Evolutionary conservation across 305 asterid genomes (phyloP), one percentile per base, ranked within the genome.

Genomic region (Lippia alba): DNA sequence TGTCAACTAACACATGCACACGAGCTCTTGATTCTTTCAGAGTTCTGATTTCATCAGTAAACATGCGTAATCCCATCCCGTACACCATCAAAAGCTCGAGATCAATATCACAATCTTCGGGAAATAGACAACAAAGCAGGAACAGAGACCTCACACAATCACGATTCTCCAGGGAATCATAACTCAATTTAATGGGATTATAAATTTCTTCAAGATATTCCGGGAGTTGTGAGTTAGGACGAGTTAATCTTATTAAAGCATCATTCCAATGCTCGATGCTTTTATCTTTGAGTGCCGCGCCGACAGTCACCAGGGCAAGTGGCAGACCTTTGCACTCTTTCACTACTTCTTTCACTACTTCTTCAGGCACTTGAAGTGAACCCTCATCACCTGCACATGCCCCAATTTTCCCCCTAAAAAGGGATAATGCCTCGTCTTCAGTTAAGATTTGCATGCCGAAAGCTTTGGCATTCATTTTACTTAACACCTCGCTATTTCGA

Each of bases 271-370:
- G 8, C 1, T 6, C 5, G 12, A 12, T 12, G 17, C 16, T 12
- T 48, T 6, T 48, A 48, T 12, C n/a, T n/a, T n/a, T n/a, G n/a
- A n/a, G n/a, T n/a, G n/a, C n/a, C n/a, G n/a, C n/a, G n/a, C n/a
- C n/a, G n/a, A n/a, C n/a, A n/a, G n/a, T n/a, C n/a, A n/a, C n/a
- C n/a, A n/a, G n/a, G n/a, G n/a, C n/a, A n/a, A 48, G 0, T 48
- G 54, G 54, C 16, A 48, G 72, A 70, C 15, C 73, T 69, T 17
- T 76, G 75, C 17, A 48, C 54, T 48, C 54, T 48, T 48, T 11
- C n/a, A 17, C 54, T 12, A 48, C 16, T n/a, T n/a, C n/a, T n/a
- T n/a, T n/a, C n/a, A n/a, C n/a, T n/a, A n/a, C n/a, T 12, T 14
- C 54, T 11, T 12, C n/a, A 12, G 18, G 18, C n/a, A 48, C n/a